Percentiles rank a stretch among this genome's conserved stretches.
phyloP scores from a whole-genome alignment of 192 early-diverging fungal species.

The Entomortierella beljakovae region DNA sequence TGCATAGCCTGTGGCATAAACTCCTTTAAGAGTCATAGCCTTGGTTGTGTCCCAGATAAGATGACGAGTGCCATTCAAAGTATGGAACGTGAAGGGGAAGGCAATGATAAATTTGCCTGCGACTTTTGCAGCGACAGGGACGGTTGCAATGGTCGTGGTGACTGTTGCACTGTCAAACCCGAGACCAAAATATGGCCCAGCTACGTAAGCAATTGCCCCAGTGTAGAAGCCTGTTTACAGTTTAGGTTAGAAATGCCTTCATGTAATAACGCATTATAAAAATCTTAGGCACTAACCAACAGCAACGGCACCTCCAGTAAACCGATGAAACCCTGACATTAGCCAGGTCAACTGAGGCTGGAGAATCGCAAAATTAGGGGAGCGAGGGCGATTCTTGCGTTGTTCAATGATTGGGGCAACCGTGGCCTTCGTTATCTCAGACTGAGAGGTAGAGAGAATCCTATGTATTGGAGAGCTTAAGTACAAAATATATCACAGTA shows the following conservation, averaged over 20 bases:
- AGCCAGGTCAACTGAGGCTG: slow-evolving; percentile 87
- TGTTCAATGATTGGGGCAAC: slow-evolving; percentile 53
- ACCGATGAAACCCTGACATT: slow-evolving; percentile 75
- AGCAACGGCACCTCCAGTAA: slow-evolving; percentile 78
- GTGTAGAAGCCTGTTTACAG: slow-evolving; percentile 64
- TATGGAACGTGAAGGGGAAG: slow-evolving; percentile 79
- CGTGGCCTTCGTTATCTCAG: slow-evolving; percentile 9
- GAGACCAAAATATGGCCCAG: slow-evolving; percentile 67
- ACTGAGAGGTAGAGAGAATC: neutral
- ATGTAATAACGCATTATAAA: neutral
- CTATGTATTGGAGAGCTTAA: too few species aligned
- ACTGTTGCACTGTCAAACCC: slow-evolving; percentile 73
- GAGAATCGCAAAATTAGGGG: slow-evolving; percentile 89
- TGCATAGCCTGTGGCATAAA: slow-evolving; percentile 35
- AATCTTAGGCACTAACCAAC: slow-evolving; percentile 56
- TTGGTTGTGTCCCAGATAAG: slow-evolving; percentile 89
- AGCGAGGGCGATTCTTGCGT: slow-evolving; percentile 75
- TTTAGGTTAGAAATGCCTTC: neutral
- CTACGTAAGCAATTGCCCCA: slow-evolving; percentile 73
- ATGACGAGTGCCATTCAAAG: slow-evolving; percentile 87
- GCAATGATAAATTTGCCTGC: slow-evolving; percentile 74
- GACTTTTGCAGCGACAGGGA: slow-evolving; percentile 74
- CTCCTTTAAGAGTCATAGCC: slow-evolving; percentile 76
- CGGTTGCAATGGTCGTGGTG: slow-evolving; percentile 69
- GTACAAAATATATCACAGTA: too few species aligned